phyloP scores from a whole-genome alignment of 345 rosid genomes.

The Gossypium mustelinum region DNA sequence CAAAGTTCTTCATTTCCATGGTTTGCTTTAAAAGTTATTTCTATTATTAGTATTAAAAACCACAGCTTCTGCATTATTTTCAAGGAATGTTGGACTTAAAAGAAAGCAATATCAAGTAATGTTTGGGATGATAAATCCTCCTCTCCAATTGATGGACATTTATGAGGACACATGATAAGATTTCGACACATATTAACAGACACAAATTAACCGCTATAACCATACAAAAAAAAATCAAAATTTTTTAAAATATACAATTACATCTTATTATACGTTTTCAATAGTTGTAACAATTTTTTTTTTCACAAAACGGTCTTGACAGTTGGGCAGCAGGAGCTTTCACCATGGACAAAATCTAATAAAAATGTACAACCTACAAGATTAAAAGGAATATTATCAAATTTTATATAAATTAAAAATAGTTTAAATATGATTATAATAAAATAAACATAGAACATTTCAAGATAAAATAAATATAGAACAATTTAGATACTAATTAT shows the following conservation, averaged over 20 bases:
- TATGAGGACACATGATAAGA: background rate
- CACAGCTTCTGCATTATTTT: background rate
- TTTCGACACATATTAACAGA: background rate
- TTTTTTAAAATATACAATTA: background rate
- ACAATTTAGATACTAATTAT: no score
- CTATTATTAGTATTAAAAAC: background rate
- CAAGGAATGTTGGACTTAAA: background rate
- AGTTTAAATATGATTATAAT: no score
- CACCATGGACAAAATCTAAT: background rate
- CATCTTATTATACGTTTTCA: background rate
- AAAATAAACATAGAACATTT: no score
- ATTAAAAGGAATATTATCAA: no score
- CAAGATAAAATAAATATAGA: no score
- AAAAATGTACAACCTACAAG: background rate
- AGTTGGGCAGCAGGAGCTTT: background rate
- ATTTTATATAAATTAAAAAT: no score
- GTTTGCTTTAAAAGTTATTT: background rate
- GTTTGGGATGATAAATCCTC: background rate
- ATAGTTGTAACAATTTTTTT: background rate
- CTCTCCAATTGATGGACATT: background rate
- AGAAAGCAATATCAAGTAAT: background rate
- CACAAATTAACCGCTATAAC: background rate
- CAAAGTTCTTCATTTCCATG: background rate
- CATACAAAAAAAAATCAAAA: no score
- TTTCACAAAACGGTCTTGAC: background rate